Percentiles rank a stretch among this genome's conserved stretches.
These are phyloP conservation scores for Leccinum ochraceum DNA, from an alignment of 768 basidiomycete species.

Conservation along the genomic window DNA sequence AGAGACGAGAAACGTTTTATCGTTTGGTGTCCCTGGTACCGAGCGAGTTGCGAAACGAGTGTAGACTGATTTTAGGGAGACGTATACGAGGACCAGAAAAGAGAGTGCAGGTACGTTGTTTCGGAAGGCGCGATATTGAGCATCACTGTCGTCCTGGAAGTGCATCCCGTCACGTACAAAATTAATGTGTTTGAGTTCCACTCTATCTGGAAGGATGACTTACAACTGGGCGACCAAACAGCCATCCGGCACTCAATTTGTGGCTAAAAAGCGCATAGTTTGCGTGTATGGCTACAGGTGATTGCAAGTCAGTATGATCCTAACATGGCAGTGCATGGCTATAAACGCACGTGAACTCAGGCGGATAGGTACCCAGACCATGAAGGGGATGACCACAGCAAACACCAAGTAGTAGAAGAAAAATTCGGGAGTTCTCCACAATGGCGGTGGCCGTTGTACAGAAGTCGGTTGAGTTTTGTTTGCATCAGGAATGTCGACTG, in stretches of 20 bases:
- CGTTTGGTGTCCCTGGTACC: conserved; percentile 28
- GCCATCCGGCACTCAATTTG: conserved; percentile 73
- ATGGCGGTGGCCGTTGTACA: conserved; percentile 38
- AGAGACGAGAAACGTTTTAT: conserved; percentile 44
- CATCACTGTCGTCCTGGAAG: conserved; percentile 85
- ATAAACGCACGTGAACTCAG: conserved; percentile 70
- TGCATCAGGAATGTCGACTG: conserved; percentile 55
- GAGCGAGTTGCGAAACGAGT: conserved; percentile 29
- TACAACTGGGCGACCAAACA: conserved; percentile 78
- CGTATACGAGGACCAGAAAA: conserved; percentile 50
- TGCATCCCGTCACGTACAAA: background rate
- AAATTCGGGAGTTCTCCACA: conserved; percentile 87
- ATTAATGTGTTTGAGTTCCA: background rate
- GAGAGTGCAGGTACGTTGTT: conserved; percentile 68
- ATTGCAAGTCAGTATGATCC: conserved; percentile 5
- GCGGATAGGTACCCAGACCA: conserved; percentile 74
- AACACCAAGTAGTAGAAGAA: conserved; percentile 68
- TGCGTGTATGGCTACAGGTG: conserved; percentile 60
- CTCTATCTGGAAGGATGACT: conserved; percentile 32
- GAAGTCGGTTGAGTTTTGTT: conserved; percentile 30
- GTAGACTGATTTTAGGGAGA: conserved; percentile 56
- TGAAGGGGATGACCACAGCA: conserved; percentile 61
- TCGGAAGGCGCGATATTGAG: conserved; percentile 88
- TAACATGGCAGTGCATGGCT: background rate
- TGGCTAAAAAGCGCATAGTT: conserved; percentile 67